Conservation (phyloP, 1,284 basidiomycete species). For the Apiotrichum siamense region DNA sequence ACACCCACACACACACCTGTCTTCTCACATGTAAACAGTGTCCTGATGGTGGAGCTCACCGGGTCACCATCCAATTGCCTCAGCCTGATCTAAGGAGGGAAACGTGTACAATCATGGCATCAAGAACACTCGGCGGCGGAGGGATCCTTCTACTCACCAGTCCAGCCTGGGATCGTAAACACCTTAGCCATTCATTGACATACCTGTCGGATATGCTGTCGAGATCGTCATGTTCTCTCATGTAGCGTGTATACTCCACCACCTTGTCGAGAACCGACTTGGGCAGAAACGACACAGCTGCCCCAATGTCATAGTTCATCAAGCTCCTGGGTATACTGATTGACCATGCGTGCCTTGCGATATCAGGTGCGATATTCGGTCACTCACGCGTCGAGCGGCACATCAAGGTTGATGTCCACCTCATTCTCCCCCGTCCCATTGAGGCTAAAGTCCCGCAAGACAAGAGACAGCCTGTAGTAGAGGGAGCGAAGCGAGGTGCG, state of each 20-base stretch:
- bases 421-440: neutral
- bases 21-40: neutral
- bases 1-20: too few species aligned
- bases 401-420: neutral
- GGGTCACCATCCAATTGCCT: neutral
- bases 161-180: neutral
- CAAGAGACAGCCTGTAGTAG: too few species aligned
- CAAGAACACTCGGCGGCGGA: neutral
- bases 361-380: too few species aligned
- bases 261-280: too few species aligned
- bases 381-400: neutral
- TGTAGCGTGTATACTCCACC: too few species aligned
- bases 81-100: neutral
- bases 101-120: neutral
- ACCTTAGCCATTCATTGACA: too few species aligned
- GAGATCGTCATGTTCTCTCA: too few species aligned
- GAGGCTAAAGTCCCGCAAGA: neutral
- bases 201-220: neutral
- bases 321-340: neutral
- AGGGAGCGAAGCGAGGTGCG: too few species aligned
- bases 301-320: neutral
- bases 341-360: too few species aligned
- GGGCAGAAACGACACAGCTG: too few species aligned
- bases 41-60: too few species aligned
- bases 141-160: neutral